Evolutionary conservation across 352 stramenopile genomes (phyloP).

Genomic region (Pythium aristosporum): DNA sequence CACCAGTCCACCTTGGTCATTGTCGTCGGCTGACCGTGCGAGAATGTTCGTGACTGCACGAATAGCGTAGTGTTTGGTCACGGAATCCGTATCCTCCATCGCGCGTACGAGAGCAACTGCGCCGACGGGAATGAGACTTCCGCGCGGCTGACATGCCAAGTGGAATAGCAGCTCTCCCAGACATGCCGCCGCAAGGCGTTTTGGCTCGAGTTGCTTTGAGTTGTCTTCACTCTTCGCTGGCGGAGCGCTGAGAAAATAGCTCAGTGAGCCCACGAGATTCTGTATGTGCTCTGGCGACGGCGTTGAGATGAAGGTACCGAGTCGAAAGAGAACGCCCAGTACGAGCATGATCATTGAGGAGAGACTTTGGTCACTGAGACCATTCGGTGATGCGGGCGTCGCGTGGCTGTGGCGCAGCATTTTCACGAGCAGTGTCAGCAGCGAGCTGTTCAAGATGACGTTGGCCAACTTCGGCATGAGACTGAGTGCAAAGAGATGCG

Average conservation of each 20-base stretch:
- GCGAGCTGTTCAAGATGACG: constrained; percentile 82
- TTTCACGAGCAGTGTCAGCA: constrained; percentile 61
- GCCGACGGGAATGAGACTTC: constrained; percentile 32
- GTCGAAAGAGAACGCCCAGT: constrained; percentile 66
- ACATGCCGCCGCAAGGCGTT: constrained; percentile 37
- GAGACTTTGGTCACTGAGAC: neutral
- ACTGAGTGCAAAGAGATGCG: constrained; percentile 60
- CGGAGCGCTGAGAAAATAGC: constrained; percentile 7
- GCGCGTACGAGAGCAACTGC: constrained; percentile 35
- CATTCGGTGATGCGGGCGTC: neutral
- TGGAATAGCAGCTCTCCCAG: constrained; percentile 79
- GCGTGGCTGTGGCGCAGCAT: constrained; percentile 33
- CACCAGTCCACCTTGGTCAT: constrained; percentile 35
- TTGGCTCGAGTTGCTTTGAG: neutral
- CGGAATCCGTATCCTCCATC: constrained; percentile 41
- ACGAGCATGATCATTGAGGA: constrained; percentile 39
- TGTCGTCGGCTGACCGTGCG: constrained; percentile 33
- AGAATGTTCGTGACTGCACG: constrained; percentile 68
- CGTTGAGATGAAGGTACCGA: constrained; percentile 65
- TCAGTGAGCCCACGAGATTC: constrained; percentile 32
- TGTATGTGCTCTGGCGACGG: constrained; percentile 59
- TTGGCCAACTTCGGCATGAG: constrained; percentile 60
- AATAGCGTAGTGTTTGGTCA: constrained; percentile 54
- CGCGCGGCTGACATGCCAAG: constrained; percentile 57
- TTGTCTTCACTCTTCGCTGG: neutral